phyloP scores from a whole-genome alignment of 176 grass and related monocot genomes.

The Puccinellia tenuiflora region DNA sequence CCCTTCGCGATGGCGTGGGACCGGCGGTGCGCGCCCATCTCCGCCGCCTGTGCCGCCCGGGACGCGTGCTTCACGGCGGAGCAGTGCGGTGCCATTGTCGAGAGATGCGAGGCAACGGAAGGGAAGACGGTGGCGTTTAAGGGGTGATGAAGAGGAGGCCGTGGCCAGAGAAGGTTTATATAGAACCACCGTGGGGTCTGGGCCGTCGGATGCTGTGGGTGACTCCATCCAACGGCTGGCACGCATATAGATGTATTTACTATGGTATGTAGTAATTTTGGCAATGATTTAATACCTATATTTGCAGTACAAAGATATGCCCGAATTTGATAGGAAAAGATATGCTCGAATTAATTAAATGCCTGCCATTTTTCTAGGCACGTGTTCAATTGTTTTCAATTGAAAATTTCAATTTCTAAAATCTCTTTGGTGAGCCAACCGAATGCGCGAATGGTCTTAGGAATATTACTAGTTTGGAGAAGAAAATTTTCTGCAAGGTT shows the following conservation, averaged over 20 bases:
- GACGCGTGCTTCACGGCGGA: constrained; percentile 17
- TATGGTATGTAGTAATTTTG: background rate
- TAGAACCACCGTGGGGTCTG: background rate
- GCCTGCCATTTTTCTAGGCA: background rate
- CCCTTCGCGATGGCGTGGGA: constrained; percentile 38
- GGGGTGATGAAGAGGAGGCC: background rate
- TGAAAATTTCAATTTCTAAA: background rate
- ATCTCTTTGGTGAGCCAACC: background rate
- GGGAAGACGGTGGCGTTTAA: background rate
- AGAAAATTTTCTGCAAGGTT: background rate
- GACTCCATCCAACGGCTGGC: background rate
- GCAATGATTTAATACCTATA: background rate
- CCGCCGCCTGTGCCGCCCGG: background rate
- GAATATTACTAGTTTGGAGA: background rate
- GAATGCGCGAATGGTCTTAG: background rate
- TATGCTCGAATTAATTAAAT: background rate
- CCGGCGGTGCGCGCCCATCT: background rate
- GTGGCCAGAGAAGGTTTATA: background rate
- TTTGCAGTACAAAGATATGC: background rate
- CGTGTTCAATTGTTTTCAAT: background rate
- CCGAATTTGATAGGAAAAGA: background rate
- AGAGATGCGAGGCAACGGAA: constrained; percentile 1
- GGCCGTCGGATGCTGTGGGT: constrained; percentile 8
- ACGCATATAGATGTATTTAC: background rate
- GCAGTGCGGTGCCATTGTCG: background rate